Base-by-base conservation (phyloP, 2,329 filamentous ascomycete genomes). In the Fusarium sp. region DNA sequence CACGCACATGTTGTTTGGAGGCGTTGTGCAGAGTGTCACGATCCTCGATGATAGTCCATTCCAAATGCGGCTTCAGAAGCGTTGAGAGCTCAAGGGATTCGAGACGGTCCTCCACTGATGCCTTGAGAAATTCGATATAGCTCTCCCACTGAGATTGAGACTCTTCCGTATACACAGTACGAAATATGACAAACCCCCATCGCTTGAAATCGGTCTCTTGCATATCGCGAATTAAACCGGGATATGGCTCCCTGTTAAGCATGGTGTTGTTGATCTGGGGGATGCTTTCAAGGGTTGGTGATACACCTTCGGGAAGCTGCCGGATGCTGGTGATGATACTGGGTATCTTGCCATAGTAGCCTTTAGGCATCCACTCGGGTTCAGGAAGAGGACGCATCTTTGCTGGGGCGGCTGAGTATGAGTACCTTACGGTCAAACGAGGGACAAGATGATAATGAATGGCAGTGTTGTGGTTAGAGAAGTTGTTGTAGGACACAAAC, bases 41-140 rank as follows among this genome's bases (percentile, higher is more conserved):
- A 12, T 69, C 53, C 20, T 71, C 55, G 4, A 71, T 45, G 3
- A 62, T 37, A 1, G 21, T 30, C 68, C 64, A 71, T 27, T 71
- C n/a, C 0, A 66, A 9, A 9, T 58, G 48, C 2, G 42, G 42
- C 18, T n/a, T 43, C 2, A 70, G 42, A 0, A 68, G 54, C 0
- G 49, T 23, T 1, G 23, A 43, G 2, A 70, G 50, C 8, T 68
- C 57, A 3, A 12, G 3, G 2, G 5, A 18, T 5, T 56, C 14
- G 0, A 70, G 49, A 0, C 42, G 1, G 3, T 42, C 10, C 6
- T 66, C 48, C 1, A 71, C 55, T 10, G 55, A n/a, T 34, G 48
- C 47, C 10, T 64, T 68, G 0, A 71, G 9, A 43, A 71, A 64
- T 6, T 68, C 67, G 13, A 70, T 40, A 9, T 71, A 71, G 6